Conservation (phyloP, 2,329 filamentous ascomycete genomes). For the Zasmidium citrigriseum region DNA sequence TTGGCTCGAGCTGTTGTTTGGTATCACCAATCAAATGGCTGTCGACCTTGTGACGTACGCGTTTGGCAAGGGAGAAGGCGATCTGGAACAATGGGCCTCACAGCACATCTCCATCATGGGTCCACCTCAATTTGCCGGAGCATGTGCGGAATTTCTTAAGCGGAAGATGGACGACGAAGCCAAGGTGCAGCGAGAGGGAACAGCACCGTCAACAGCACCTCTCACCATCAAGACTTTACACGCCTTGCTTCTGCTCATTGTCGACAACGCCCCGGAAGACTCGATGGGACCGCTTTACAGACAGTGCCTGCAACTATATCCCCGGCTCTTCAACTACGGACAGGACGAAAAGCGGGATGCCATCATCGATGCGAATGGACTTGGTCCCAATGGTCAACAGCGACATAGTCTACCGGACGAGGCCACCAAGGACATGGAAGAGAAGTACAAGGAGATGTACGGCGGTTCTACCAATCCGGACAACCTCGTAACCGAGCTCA, state of each 20-base stretch:
- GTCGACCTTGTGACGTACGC: conserved; percentile 84
- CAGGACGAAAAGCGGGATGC: conserved; percentile 76
- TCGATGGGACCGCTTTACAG: conserved; percentile 81
- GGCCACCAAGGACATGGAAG: conserved; percentile 91
- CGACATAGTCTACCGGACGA: conserved; percentile 78
- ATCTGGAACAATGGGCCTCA: conserved; percentile 78
- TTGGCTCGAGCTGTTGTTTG: conserved; percentile 81
- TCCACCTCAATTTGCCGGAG: conserved; percentile 62
- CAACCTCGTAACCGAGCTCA: conserved; percentile 80
- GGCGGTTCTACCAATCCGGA: conserved; percentile 84
- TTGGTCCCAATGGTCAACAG: conserved; percentile 74
- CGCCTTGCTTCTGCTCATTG: conserved; percentile 74
- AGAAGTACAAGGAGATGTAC: conserved; percentile 98
- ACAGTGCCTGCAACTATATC: conserved; percentile 87
- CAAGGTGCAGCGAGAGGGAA: conserved; percentile 70
- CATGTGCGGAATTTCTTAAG: conserved; percentile 76
- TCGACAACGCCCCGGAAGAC: conserved; percentile 59
- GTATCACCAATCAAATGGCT: conserved; percentile 78
- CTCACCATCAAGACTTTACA: conserved; percentile 85
- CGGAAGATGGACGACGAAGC: conserved; percentile 84
- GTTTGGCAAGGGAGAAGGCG: conserved; percentile 76
- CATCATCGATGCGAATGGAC: conserved; percentile 78
- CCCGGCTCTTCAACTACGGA: conserved; percentile 92
- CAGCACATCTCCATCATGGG: conserved; percentile 55
- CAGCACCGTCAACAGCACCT: conserved; percentile 67